These are phyloP conservation scores for Penicillium olsonii DNA, from an alignment of 2,329 filamentous ascomycete genomes.

Conservation along the genomic window DNA sequence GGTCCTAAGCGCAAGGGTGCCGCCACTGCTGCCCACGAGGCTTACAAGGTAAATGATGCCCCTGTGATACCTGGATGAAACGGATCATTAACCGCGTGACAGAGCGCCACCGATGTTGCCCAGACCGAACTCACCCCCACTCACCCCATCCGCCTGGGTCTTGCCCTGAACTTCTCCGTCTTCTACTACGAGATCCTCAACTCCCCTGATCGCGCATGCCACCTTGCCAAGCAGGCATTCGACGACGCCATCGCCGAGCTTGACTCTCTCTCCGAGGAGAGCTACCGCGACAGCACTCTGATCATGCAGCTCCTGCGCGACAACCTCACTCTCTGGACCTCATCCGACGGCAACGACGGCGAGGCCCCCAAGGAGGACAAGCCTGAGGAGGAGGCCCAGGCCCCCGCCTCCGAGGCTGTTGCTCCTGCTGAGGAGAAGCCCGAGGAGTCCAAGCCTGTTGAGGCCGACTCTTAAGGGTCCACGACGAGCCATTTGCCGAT, in stretches of 20 bases:
- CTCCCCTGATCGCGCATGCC: slow-evolving; percentile 95
- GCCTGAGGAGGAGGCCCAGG: slow-evolving; percentile 47
- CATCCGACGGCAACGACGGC: slow-evolving; percentile 79
- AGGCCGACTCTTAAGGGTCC: slow-evolving; percentile 37
- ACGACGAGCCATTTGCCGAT: slow-evolving; percentile 29
- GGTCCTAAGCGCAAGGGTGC: slow-evolving; percentile 95
- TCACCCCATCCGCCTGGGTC: slow-evolving; percentile 95
- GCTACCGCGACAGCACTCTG: slow-evolving; percentile 96
- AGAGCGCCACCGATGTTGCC: slow-evolving; percentile 94
- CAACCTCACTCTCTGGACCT: slow-evolving; percentile 98
- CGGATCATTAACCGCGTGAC: neutral
- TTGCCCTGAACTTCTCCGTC: slow-evolving; percentile 98
- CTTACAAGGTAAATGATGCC: slow-evolving; percentile 77
- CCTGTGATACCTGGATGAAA: neutral
- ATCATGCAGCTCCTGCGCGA: slow-evolving; percentile 99
- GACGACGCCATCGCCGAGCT: slow-evolving; percentile 98
- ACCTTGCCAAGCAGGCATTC: slow-evolving; percentile 98
- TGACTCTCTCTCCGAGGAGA: slow-evolving; percentile 95
- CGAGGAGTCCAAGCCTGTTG: slow-evolving; percentile 40
- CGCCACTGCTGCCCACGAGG: slow-evolving; percentile 91
- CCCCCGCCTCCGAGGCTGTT: slow-evolving; percentile 31
- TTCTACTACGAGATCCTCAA: slow-evolving; percentile 99
- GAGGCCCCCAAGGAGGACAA: slow-evolving; percentile 66
- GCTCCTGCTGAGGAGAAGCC: slow-evolving; percentile 44
- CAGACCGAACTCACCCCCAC: slow-evolving; percentile 97